Base-by-base conservation (phyloP, 2,329 filamentous ascomycete genomes). In the Fusarium xyrophilum region DNA sequence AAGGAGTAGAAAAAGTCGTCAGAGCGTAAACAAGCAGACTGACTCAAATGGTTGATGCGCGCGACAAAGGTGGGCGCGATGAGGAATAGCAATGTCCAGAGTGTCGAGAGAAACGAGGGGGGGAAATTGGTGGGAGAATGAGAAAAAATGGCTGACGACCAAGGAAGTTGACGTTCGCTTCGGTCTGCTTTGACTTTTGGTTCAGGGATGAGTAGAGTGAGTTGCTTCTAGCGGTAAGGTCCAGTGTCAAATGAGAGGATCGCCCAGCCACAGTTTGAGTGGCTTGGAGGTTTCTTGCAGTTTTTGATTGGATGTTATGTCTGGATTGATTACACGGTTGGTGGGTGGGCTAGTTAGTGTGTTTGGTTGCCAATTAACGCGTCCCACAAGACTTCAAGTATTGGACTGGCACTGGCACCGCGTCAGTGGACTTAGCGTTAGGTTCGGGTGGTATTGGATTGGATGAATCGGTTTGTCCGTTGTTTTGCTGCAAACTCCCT, bases 161-260 rank as follows among this genome's bases (percentile, higher is more conserved):
- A 69, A 69, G 69, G 67, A 74, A 72, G 74, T 76, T 67, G 72
- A 73, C 67, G 72, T 67, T 74, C 21, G 28, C 28, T 52, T 52
- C 35, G 25, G 19, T 42, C 23, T n/a, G 28, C 36, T 63, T 72
- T 70, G 60, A 70, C 65, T 68, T 73, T 73, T 66, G 68, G 66
- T 74, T 74, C 72, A 74, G 72, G 72, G 72, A 74, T 74, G 60
- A 70, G 48, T 38, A 67, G 32, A 33, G 32, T 32, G 67, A 61
- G 63, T 63, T 69, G 48, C 47, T 60, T 63, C 56, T 61, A 65
- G 55, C 55, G 62, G 61, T 65, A 65, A 65, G 54, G 54, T 42
- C 32, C 51, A 46, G 25, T 40, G 28, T 57, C 59, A 51, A 67
- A 68, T 68, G 44, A 67, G 44, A 44, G 56, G 38, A 57, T 14